A percentile compares a stretch with the other conserved stretches of the same genome.
Evolutionary conservation across 495 filamentous ascomycete genomes (phyloP).

Genomic region (Staphylotrichum longicolle): DNA sequence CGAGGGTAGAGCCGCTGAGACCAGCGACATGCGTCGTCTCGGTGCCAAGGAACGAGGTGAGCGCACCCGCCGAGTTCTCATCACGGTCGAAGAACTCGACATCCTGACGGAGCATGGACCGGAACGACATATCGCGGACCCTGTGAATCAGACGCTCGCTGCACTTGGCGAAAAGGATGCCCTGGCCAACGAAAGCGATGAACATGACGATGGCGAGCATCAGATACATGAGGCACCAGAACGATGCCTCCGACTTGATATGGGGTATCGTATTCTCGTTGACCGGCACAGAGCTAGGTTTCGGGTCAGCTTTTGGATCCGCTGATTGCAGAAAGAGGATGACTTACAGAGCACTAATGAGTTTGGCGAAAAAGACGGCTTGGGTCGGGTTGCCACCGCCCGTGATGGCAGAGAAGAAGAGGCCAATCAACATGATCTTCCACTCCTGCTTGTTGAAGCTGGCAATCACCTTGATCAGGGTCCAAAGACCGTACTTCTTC

Average conservation of each 20-base stretch:
- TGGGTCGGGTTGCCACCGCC: conserved; percentile 85
- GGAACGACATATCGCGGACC: conserved; percentile 75
- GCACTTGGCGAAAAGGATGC: conserved; percentile 72
- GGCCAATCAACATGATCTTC: conserved; percentile 69
- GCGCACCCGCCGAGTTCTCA: conserved; percentile 75
- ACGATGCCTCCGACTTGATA: conserved; percentile 68
- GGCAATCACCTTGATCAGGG: conserved; percentile 77
- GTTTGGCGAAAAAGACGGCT: conserved; percentile 87
- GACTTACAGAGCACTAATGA: conserved; percentile 58
- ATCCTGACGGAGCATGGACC: conserved; percentile 84
- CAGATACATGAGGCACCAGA: conserved; percentile 93
- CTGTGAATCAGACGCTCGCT: conserved; percentile 77
- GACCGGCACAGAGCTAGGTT: conserved; percentile 37
- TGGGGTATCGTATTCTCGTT: conserved; percentile 34
- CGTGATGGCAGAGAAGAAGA: conserved; percentile 74
- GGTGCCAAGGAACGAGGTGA: conserved; percentile 84
- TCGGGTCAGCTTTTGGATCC: conserved; percentile 21
- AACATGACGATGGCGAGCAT: conserved; percentile 84
- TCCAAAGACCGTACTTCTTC: conserved; percentile 69
- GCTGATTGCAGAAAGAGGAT: background rate
- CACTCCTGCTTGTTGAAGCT: conserved; percentile 78
- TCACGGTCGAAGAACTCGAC: conserved; percentile 85
- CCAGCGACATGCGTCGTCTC: conserved; percentile 81
- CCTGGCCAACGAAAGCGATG: conserved; percentile 64
- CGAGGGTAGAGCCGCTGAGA: conserved; percentile 76